Evolutionary conservation across 331 rosid species (phyloP), one percentile per base, ranked within the genome.

Genomic region (Rhamnella rubrinervis): DNA sequence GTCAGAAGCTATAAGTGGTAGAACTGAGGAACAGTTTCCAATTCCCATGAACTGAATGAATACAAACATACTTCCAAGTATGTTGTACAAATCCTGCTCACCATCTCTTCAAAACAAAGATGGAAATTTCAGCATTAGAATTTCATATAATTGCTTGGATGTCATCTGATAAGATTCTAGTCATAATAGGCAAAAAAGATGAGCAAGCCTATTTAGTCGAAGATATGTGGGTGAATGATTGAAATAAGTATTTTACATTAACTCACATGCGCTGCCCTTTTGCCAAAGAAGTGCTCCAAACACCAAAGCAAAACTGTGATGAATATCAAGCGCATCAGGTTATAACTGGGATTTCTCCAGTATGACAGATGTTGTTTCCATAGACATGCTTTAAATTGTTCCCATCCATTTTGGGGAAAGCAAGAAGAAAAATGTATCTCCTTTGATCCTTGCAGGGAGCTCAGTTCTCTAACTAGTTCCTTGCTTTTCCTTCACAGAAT

Each of bases 281-380:
- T 84, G 9, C 91, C 87, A 85, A 68, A 85, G 81, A 52, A 85
- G 81, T 38, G 62, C 59, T 64, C 95, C 95, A 38, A 88, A 80
- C 61, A 77, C 4, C 51, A 82, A 8, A 66, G 89, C 82, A 19
- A 67, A 14, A 63, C 19, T 9, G 21, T 18, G 49, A 82, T 71
- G 61, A 83, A 38, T 55, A 71, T 26, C 44, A 85, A 77, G 20
- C 91, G 74, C 5, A 61, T 77, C n/a, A 76, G 74, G 55, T 81
- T 88, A 57, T 85, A 81, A n/a, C 61, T 72, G 61, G 95, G 83
- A 60, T 80, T 51, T 80, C 91, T 83, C 89, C 91, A 88, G 14
- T 88, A 85, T 21, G 89, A 83, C 71, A 80, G 62, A 67, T 80
- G 71, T 28, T 79, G 87, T 75, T 84, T 88, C 95, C 91, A 83